Base-by-base conservation (phyloP, 2,329 filamentous ascomycete species). In the Anisogramma anomala region DNA sequence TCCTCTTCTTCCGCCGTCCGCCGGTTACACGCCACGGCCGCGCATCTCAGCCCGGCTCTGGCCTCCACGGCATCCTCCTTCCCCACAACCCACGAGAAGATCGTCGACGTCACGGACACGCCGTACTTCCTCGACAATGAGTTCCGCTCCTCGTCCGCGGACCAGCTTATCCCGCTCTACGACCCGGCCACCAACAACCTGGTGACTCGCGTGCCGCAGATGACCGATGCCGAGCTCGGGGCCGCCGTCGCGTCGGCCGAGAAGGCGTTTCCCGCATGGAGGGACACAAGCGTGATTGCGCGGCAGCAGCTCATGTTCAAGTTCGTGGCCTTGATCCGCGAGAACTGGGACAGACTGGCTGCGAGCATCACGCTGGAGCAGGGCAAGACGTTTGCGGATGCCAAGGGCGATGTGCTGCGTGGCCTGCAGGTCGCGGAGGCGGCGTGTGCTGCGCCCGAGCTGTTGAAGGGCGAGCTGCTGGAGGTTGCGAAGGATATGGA, bases 401-500 rank as follows among this genome's bases (percentile, higher is more conserved):
- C 84, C 26, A 80, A 71, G 61, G 84, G 84, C 33, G 84, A 91
- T 59, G 84, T 91, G 17, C 72, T 89, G 37, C 73, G 84, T 52
- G 84, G 84, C 34, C 69, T 91, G 45, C 84, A 91, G 68, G 84
- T 91, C 19, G 85, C 85, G 3, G 84, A 91, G 68, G 83, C 82
- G 6, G 81, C 84, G 17, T 84, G 84, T 56, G 82, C 72, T 36
- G 86, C 86, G 41, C 83, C 84, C 0, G 84, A 85, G 52, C 75
- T 88, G 58, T 71, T 91, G 61, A 85, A 84, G 59, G 84, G 84
- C 28, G 84, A 91, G 65, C 71, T 91, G 33, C 70, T 91, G 25
- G 84, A 91, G 67, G 84, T 91, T 10, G 76, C 84, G 41, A 88
- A 85, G 70, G 84, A 91, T 55, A 91, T 91, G 84, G 84, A 91